phyloP scores from a whole-genome alignment of 371 early-diverging fungal genomes.

The Rhizopus microsporus region DNA sequence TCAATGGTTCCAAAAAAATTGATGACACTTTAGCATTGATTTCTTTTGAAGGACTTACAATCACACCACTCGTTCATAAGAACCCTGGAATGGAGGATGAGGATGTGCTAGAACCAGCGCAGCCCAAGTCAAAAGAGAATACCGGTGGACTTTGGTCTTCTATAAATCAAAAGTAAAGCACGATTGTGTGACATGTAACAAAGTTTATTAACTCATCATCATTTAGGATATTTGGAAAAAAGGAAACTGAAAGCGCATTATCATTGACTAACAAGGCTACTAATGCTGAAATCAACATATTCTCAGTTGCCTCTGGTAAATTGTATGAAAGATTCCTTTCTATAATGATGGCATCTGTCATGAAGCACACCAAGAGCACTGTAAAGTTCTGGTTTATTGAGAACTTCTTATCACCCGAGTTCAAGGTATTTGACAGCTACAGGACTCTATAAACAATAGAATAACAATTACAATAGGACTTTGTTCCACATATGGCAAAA shows the following conservation, averaged over 20 bases:
- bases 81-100: conserved; percentile 80
- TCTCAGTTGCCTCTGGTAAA: conserved; percentile 96
- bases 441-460: not conserved
- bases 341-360: conserved; percentile 95
- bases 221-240: conserved; percentile 26
- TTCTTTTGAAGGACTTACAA: conserved; percentile 81
- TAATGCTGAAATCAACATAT: conserved; percentile 84
- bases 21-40: conserved; percentile 53
- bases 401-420: conserved; percentile 93
- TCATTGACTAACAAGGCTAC: conserved; percentile 17
- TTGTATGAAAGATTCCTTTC: conserved; percentile 94
- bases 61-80: conserved; percentile 77
- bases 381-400: conserved; percentile 98
- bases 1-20: conserved; percentile 34
- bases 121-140: conserved; percentile 8
- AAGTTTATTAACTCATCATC: too few species aligned
- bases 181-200: not conserved
- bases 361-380: conserved; percentile 79
- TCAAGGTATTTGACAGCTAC: conserved; percentile 62
- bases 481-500: conserved; percentile 86
- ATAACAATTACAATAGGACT: conserved; percentile 51
- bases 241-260: conserved; percentile 6
- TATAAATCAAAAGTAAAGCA: not conserved
- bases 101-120: conserved; percentile 64
- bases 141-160: conserved; percentile 59